A percentile compares a stretch with the other conserved stretches of the same genome.
These are phyloP conservation scores for Cladosporium phlei DNA, from an alignment of 2,329 filamentous ascomycete genomes.

Conservation along the genomic window DNA sequence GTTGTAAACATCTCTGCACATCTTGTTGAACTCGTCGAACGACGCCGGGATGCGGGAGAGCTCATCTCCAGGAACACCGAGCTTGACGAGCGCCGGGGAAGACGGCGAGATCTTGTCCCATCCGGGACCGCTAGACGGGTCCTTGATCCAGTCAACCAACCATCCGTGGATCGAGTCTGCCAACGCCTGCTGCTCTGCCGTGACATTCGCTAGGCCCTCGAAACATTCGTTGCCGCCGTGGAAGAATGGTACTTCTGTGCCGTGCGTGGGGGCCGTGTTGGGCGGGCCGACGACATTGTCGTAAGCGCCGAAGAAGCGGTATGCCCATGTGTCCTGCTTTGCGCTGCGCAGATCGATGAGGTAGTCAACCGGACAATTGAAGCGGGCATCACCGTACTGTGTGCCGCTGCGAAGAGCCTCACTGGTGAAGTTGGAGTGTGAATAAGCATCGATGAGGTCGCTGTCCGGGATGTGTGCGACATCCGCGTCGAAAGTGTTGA, in stretches of 20 bases:
- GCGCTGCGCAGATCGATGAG: constrained; percentile 12
- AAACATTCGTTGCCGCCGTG: constrained; percentile 21
- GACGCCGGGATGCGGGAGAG: neutral
- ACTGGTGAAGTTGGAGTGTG: constrained; percentile 33
- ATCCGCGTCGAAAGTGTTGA: constrained; percentile 42
- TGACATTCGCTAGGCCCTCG: constrained; percentile 14
- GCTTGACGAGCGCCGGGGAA: neutral
- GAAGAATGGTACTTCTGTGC: constrained; percentile 28
- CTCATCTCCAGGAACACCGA: constrained; percentile 4
- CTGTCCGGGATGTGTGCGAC: constrained; percentile 36
- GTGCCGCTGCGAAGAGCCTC: constrained; percentile 40
- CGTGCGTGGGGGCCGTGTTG: constrained; percentile 31
- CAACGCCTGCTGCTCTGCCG: constrained; percentile 17
- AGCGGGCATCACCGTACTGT: constrained; percentile 38
- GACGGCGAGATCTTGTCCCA: constrained; percentile 10
- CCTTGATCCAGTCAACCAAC: constrained; percentile 20
- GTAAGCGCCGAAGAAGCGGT: constrained; percentile 40
- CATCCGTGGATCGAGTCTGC: constrained; percentile 20
- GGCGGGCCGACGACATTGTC: constrained; percentile 17
- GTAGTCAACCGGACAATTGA: constrained; percentile 21
- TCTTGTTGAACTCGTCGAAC: neutral
- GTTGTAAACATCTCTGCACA: neutral
- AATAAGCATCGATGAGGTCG: constrained; percentile 33
- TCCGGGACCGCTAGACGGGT: constrained; percentile 20
- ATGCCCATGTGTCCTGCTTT: constrained; percentile 18